Evolutionary conservation across 1,284 basidiomycete genomes (phyloP).

Genomic region (Apiotrichum akiyoshidainum): DNA sequence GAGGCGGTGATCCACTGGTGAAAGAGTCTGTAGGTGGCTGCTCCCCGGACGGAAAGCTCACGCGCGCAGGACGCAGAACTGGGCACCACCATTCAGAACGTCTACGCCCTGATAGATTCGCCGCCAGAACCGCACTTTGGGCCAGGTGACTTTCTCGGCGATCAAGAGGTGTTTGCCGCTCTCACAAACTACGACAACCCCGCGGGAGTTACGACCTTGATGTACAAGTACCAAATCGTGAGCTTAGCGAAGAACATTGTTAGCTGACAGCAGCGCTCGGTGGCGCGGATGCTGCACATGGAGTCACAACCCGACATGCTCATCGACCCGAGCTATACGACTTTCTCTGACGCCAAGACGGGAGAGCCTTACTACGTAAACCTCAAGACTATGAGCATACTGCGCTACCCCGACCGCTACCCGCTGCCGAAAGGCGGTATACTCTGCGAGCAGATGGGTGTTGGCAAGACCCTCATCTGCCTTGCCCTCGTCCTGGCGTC

Average conservation of each 20-base stretch:
- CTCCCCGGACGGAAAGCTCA: neutral
- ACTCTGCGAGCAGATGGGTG: conserved; percentile 53
- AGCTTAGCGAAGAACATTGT: too few relatives aligned
- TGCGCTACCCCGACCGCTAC: conserved; percentile 33
- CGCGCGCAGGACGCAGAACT: conserved; percentile 6
- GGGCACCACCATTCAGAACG: conserved; percentile 25
- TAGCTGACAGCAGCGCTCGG: conserved; percentile 33
- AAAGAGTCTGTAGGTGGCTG: conserved; percentile 1
- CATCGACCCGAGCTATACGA: conserved; percentile 33
- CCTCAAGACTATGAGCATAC: conserved; percentile 33
- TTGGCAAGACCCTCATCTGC: conserved; percentile 51
- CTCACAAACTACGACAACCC: conserved; percentile 32
- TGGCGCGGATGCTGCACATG: conserved; percentile 40
- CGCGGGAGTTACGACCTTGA: conserved; percentile 27
- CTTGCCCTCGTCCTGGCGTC: conserved; percentile 48
- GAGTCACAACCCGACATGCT: conserved; percentile 35
- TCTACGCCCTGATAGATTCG: conserved; percentile 34
- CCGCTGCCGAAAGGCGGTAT: conserved; percentile 44
- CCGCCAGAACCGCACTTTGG: conserved; percentile 26
- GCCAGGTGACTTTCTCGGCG: conserved; percentile 12
- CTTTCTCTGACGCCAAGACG: conserved; percentile 28
- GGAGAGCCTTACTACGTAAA: conserved; percentile 32
- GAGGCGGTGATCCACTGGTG: neutral
- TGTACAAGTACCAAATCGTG: conserved; percentile 45
- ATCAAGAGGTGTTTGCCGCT: conserved; percentile 26